Conservation (phyloP, 2,329 filamentous ascomycete species). For the Penicillium sp. region DNA sequence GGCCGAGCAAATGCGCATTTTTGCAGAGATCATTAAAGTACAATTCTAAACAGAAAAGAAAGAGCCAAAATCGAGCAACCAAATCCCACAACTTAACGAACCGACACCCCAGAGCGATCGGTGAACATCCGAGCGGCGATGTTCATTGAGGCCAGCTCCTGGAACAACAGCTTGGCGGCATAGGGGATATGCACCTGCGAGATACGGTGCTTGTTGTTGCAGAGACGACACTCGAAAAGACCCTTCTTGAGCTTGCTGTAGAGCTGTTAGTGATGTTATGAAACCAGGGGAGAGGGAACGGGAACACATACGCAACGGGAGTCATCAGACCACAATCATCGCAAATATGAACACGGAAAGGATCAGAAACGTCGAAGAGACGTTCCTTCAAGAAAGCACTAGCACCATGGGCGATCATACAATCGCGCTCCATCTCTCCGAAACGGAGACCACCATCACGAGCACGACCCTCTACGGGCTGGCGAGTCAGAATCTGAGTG, state of each 20-base stretch:
- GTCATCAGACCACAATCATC: conserved; percentile 99
- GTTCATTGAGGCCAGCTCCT: conserved; percentile 97
- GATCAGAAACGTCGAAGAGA: conserved; percentile 94
- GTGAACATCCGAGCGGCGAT: conserved; percentile 98
- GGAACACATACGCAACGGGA: conserved; percentile 83
- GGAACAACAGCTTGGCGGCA: conserved; percentile 95
- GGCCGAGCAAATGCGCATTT: conserved; percentile 22
- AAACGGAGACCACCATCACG: conserved; percentile 97
- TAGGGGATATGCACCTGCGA: conserved; percentile 97
- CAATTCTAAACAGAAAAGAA: conserved; percentile 12
- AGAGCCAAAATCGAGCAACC: neutral
- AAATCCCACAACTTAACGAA: conserved; percentile 32
- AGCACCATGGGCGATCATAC: conserved; percentile 99
- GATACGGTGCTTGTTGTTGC: conserved; percentile 99
- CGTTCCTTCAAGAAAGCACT: conserved; percentile 96
- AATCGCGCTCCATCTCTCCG: conserved; percentile 99
- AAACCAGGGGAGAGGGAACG: conserved; percentile 1
- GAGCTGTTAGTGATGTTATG: conserved; percentile 11
- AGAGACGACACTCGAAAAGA: conserved; percentile 92
- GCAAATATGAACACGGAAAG: conserved; percentile 96
- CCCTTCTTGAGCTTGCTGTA: conserved; percentile 85
- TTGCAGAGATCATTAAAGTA: conserved; percentile 30
- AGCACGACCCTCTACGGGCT: conserved; percentile 97
- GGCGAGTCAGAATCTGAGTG: conserved; percentile 92
- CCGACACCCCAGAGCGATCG: conserved; percentile 51